These are phyloP conservation scores for Pseudogymnoascus sp. DNA, from an alignment of 2,329 filamentous ascomycete species.

Conservation along the genomic window DNA sequence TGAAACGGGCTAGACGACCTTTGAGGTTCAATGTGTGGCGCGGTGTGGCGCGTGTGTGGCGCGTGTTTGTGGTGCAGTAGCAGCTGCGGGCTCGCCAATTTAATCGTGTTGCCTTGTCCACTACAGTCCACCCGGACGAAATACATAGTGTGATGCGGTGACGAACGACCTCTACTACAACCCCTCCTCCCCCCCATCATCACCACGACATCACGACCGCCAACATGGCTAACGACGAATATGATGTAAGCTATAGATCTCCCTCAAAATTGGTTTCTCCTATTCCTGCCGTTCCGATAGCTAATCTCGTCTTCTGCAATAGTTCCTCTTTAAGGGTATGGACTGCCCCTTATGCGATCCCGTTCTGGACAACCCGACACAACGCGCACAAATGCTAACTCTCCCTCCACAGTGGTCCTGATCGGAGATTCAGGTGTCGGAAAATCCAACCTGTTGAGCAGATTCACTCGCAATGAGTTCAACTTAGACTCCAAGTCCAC, in stretches of 20 bases:
- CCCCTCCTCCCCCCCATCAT: slow-evolving; percentile 17
- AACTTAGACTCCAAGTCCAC: slow-evolving; percentile 99
- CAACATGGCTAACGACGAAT: slow-evolving; percentile 99
- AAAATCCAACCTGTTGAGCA: slow-evolving; percentile 98
- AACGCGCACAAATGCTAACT: slow-evolving; percentile 28
- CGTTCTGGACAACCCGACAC: neutral
- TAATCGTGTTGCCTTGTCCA: slow-evolving; percentile 16
- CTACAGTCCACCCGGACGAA: slow-evolving; percentile 9
- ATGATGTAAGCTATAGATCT: slow-evolving; percentile 70
- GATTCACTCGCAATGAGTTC: slow-evolving; percentile 99
- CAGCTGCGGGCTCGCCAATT: slow-evolving; percentile 8
- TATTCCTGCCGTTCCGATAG: slow-evolving; percentile 30
- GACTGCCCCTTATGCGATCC: slow-evolving; percentile 10
- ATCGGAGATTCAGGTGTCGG: slow-evolving; percentile 99
- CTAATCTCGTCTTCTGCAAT: slow-evolving; percentile 30
- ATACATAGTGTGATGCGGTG: slow-evolving; percentile 13
- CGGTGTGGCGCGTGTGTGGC: slow-evolving; percentile 16
- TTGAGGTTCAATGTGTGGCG: neutral
- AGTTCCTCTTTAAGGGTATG: slow-evolving; percentile 94
- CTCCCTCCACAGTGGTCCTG: slow-evolving; percentile 65
- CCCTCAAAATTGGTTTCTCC: slow-evolving; percentile 15
- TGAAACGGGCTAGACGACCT: neutral
- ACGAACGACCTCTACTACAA: slow-evolving; percentile 12
- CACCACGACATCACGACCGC: slow-evolving; percentile 26
- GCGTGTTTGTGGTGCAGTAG: slow-evolving; percentile 23